Base-by-base conservation (phyloP, 805 yeast species). In the Yarrowia deformans region DNA sequence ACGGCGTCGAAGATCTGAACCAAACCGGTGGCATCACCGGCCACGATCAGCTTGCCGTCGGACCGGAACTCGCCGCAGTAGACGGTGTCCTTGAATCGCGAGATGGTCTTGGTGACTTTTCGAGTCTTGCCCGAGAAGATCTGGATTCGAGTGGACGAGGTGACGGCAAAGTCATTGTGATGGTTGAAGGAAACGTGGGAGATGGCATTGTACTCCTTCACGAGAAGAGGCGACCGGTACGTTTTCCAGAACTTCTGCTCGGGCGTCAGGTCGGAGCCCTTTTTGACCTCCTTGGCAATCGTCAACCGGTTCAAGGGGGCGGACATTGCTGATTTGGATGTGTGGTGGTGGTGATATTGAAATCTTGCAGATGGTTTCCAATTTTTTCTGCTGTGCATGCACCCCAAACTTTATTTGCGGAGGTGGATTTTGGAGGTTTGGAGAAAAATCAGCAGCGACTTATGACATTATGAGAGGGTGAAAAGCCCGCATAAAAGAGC, bases 171-270 rank as follows among this genome's bases (percentile, higher is more conserved):
- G 79, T 95, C 97, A 12, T 63, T 63, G 35, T 63, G 56, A 76
- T 91, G 88, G 77, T 90, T 93, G 83, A 95, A 95, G 72, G 88
- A 84, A 69, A 95, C 88, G 77, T 92, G 96, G 43, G 90, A 88
- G 52, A 95, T 91, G 49, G 98, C 91, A 78, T 91, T 93, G 79
- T 91, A 94, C 78, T 95, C 98, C 78, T 95, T 94, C 35, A 93
- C 92, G 46, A 95, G 83, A 77, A 94, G 94, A 2, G 98, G 94
- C 72, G 87, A 89, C 66, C 85, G 83, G 77, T 89, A 93, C 8
- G 92, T 90, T 74, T 96, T 84, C 98, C 98, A 95, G 80, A 90
- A 94, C 73, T 96, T 84, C 75, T 93, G 97, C 73, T 94, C 98
- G 12, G 68, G 77, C 61, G 70, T 68, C 39, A 66, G 45, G 14